Base-by-base conservation (phyloP, 176 grass and related monocot species). In the Miscanthus lutarioriparius region DNA sequence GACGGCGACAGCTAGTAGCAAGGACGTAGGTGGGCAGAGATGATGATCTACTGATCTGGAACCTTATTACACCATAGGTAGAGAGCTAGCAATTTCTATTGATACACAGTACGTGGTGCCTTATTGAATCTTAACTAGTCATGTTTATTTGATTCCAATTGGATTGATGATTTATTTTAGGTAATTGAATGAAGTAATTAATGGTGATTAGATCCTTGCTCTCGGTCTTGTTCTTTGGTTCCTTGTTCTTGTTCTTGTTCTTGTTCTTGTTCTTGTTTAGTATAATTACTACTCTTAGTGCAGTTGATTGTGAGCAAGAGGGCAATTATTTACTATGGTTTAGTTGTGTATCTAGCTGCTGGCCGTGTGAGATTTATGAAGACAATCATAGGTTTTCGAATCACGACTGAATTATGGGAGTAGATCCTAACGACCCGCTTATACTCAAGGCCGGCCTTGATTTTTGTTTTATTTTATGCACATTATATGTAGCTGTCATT, bases 401-500 rank as follows among this genome's bases (percentile, higher is more conserved):
- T 67, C 25, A 38, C 6, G 10, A 59, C 27, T 38, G 39, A 68
- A 77, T 16, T 25, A 58, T 53, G 45, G 16, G 16, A 53, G 40
- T 15, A 71, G 5, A 32, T 70, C 49, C 51, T 66, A 64, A 61
- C 20, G 20, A 43, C 36, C 37, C 54, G 37, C 22, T 44, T 66
- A 0, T 47, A 5, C 13, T 37, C 35, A 6, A 62, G 3, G 3
- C 62, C 25, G 53, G 22, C 62, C 25, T 77, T 70, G 6, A 64
- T 83, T 83, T 63, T 9, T 70, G 37, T 44, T 79, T 79, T 43
- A 72, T 78, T 54, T 48, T 73, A 65, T 83, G 66, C 67, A 10
- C 17, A 35, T 88, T 75, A 59, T 59, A 59, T 59, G 22, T 75
- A 80, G 7, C 3, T 9, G 11, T 8, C 30, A 62, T 63, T 51